Conservation (phyloP, 2,329 filamentous ascomycete genomes). For the Aspergillus sp. region DNA sequence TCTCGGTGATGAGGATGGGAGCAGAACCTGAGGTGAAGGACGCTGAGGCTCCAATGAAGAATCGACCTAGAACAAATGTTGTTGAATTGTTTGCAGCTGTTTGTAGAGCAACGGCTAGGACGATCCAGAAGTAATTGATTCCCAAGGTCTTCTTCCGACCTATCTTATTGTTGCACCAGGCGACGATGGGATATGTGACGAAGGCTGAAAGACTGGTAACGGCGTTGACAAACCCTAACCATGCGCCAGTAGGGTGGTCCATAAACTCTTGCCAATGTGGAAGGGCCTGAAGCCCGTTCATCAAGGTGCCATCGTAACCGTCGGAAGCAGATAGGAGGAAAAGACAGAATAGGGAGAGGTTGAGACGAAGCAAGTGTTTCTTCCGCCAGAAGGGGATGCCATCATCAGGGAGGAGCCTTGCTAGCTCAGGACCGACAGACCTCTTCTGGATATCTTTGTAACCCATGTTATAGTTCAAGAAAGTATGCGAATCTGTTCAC, state of each 20-base stretch:
- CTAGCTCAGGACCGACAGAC: neutral
- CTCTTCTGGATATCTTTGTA: slow-evolving; percentile 5
- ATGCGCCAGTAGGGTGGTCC: slow-evolving; percentile 3
- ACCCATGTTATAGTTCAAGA: neutral
- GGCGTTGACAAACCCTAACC: slow-evolving; percentile 10
- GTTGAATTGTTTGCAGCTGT: neutral
- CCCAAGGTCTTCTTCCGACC: neutral
- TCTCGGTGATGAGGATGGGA: slow-evolving; percentile 1
- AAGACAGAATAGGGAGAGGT: neutral
- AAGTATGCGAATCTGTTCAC: no score
- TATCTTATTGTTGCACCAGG: neutral
- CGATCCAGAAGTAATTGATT: neutral
- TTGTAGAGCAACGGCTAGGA: neutral
- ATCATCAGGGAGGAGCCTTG: neutral
- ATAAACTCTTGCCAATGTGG: slow-evolving; percentile 4
- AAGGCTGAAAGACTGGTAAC: neutral
- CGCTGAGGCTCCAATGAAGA: neutral
- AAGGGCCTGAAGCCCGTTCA: slow-evolving; percentile 14
- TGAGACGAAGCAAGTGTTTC: slow-evolving; percentile 4
- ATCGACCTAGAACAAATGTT: slow-evolving; percentile 1
- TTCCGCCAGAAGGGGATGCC: neutral
- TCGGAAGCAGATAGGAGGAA: neutral
- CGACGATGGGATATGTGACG: neutral
- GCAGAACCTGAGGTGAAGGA: neutral
- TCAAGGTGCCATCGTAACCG: slow-evolving; percentile 11